Evolutionary conservation across 2,329 filamentous ascomycete species (phyloP), one percentile per base, ranked within the genome.

Genomic region (Rutstroemia sp.): DNA sequence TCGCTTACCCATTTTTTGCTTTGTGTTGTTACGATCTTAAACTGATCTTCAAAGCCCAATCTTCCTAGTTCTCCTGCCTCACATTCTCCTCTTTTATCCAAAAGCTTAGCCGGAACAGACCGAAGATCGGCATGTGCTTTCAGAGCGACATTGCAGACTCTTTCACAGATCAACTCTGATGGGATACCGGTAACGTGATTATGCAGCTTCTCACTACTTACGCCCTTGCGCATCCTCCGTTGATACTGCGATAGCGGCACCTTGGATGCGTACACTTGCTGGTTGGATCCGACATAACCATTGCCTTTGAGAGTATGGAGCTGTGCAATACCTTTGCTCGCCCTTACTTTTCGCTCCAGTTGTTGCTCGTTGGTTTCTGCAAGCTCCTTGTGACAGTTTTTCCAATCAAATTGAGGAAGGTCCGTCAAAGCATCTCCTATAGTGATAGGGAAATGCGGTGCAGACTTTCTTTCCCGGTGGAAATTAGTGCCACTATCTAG

Each of bases 341-440:
- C 37, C 10, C 56, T 48, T 1, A 30, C 12, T 7, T 38, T 5
- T 45, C 48, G 34, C 2, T 54, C 51, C 5, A n/a, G 5, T 19
- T 12, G 9, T 25, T 58, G 48, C 14, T 23, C 19, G 25, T 5
- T 4, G 2, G 52, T 58, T 34, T 58, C 39, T 3, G n/a, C 8
- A 16, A 47, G 21, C 10, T 30, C n/a, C 6, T 3, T 7, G 10
- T 58, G 47, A 3, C 57, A 51, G 38, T 61, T 58, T 9, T n/a
- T 42, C 57, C 60, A 61, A 4, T 64, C 61, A 37, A 60, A 62
- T 3, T 14, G 17, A 10, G 61, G 57, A 1, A 65, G 45, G 47
- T 65, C 64, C 3, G 51, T 54, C 3, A 62, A 17, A 1, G 51
- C 56, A 27, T 59, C 60, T 14, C 59, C 61, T 8, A 63, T 44